These are phyloP conservation scores for Biscutella laevigata DNA, from an alignment of 441 rosid genomes.

Conservation along the genomic window DNA sequence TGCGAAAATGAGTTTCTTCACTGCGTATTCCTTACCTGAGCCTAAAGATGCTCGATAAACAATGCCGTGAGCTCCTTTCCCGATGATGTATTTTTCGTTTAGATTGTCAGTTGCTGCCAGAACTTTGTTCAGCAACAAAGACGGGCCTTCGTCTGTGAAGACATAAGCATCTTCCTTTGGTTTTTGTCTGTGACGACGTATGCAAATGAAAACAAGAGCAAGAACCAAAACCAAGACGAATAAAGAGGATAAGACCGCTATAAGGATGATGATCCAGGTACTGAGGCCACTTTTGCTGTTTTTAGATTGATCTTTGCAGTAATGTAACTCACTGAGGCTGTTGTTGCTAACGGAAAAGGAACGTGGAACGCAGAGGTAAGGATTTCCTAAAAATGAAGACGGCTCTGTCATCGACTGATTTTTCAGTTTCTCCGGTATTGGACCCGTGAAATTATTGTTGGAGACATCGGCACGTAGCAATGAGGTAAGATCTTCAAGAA, in stretches of 20 bases:
- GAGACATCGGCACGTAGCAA: slow-evolving; percentile 47
- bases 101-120: slow-evolving; percentile 67
- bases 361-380: slow-evolving; percentile 48
- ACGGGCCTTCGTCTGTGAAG: slow-evolving; percentile 35
- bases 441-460: slow-evolving; percentile 53
- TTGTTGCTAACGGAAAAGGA: slow-evolving; percentile 19
- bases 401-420: slow-evolving; percentile 31
- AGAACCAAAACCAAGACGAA: slow-evolving; percentile 25
- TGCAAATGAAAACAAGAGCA: slow-evolving; percentile 29
- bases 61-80: slow-evolving; percentile 72
- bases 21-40: slow-evolving; percentile 39
- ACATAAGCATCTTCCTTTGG: slow-evolving; percentile 30
- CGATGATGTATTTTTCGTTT: slow-evolving; percentile 46
- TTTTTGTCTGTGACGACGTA: slow-evolving; percentile 17
- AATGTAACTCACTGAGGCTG: slow-evolving; percentile 23
- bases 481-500: slow-evolving; percentile 34
- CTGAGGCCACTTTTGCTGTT: slow-evolving; percentile 26
- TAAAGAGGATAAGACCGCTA: slow-evolving; percentile 35
- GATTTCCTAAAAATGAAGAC: slow-evolving; percentile 50
- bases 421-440: slow-evolving; percentile 46
- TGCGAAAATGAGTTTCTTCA: slow-evolving; percentile 48
- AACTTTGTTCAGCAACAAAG: slow-evolving; percentile 41
- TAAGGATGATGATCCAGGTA: slow-evolving; percentile 26
- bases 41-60: slow-evolving; percentile 52
- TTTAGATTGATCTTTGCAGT: slow-evolving; percentile 30